Evolutionary conservation across 208 protist species (phyloP).

Genomic region (Trypanosoma lewisi): DNA sequence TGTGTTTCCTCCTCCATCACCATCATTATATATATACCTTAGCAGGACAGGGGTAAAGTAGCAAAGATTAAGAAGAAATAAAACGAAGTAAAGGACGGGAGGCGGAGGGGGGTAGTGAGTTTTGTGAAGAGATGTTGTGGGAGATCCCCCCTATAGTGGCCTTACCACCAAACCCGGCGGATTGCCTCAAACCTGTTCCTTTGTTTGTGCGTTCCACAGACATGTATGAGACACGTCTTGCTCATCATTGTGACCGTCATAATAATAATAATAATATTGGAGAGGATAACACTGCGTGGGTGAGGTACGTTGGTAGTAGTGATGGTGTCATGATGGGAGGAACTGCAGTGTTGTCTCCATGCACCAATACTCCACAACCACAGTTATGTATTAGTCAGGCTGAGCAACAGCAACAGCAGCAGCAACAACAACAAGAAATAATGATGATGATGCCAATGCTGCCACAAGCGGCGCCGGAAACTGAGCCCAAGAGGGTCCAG

Average conservation of each 20-base stretch:
- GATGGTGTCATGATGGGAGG: background rate
- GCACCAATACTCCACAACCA: background rate
- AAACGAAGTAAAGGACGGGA: background rate
- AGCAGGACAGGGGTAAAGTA: background rate
- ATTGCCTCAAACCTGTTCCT: slow-evolving; percentile 14
- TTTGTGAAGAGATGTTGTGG: slow-evolving; percentile 13
- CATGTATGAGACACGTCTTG: slow-evolving; percentile 6
- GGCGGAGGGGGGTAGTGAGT: background rate
- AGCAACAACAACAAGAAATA: too few relatives aligned
- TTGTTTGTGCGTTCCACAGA: slow-evolving; percentile 10
- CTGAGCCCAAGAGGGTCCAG: background rate
- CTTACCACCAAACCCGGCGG: slow-evolving; percentile 17
- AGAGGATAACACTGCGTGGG: background rate
- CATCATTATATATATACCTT: background rate
- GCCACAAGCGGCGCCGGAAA: background rate
- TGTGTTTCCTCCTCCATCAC: background rate
- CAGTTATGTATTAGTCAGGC: background rate
- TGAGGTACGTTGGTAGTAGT: background rate
- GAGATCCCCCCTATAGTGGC: slow-evolving; percentile 25
- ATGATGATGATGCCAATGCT: too few relatives aligned
- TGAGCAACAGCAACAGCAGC: too few relatives aligned
- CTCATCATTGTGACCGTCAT: background rate
- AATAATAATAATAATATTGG: background rate
- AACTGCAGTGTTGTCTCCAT: background rate
- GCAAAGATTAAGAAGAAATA: background rate